Evolutionary conservation across 192 early-diverging fungal genomes (phyloP), one percentile per base, ranked within the genome.

Genomic region (Gamsiella multidivaricata): DNA sequence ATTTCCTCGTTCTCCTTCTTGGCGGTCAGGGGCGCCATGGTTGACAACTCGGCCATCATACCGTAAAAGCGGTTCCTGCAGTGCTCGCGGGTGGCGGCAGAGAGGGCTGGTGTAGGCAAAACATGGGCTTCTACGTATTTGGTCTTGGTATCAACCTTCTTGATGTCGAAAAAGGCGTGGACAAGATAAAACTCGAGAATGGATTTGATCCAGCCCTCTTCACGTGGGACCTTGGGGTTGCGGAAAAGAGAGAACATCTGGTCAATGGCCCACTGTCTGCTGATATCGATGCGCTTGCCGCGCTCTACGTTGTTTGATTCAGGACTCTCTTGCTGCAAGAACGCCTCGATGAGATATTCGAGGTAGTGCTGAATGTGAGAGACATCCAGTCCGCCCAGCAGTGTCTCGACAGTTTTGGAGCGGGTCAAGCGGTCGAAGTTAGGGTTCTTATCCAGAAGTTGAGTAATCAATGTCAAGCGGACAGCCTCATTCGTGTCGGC

Each of bases 241-340:
- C 87, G 82, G 60, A 96, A 81, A 31, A 98, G 79, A 22, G 86
- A 72, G 46, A 89, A 81, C 88, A 98, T 90, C 80, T 96, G 94
- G 39, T 95, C 89, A 9, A 95, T 43, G 7, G 86, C 89, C 96
- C 96, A 98, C 37, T 72, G 80, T 46, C 94, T 88, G 67, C 86
- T 88, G 32, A 76, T 69, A 50, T 90, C 87, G 15, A 85, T 63
- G 43, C 69, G 79, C 28, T 70, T 59, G 5, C 72, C 75, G 22
- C 79, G 66, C 42, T 69, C 76, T 39, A 53, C 42, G 18, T 52
- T 65, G 55, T 65, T 86, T 10, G 73, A 73, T 14, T 83, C 80
- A 46, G 71, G 68, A n/a, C 36, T 39, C 10, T 74, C 55, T 42
- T 87, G 89, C 46, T 83, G 70, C 54, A 94, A 50, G 69, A 96